phyloP scores from a whole-genome alignment of 305 asterid species.

The Plantago coronopus region DNA sequence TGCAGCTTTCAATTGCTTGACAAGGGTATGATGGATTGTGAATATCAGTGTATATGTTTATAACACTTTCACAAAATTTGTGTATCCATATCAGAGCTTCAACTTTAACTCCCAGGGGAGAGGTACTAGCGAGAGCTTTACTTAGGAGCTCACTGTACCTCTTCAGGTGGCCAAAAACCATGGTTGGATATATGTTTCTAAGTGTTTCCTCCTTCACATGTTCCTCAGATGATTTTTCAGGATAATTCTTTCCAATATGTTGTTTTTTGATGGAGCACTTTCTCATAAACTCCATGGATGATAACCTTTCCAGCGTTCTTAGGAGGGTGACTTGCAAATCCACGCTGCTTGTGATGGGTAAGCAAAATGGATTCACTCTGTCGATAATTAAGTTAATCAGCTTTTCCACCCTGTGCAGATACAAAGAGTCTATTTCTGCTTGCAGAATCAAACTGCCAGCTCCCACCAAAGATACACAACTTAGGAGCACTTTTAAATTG shows the following conservation, averaged over 20 bases:
- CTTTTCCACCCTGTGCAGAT: conserved; percentile 58
- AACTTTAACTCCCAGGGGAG: conserved; percentile 79
- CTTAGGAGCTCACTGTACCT: conserved; percentile 55
- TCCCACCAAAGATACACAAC: conserved; percentile 55
- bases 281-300: conserved; percentile 59
- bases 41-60: conserved; percentile 35
- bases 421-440: conserved; percentile 43
- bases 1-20: conserved; percentile 63
- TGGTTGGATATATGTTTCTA: conserved; percentile 39
- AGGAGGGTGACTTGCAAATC: conserved; percentile 71
- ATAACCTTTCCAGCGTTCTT: conserved; percentile 65
- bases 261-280: conserved; percentile 54
- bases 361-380: conserved; percentile 57
- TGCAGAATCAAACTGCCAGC: conserved; percentile 41
- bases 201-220: conserved; percentile 41
- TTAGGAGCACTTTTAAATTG: conserved; percentile 67
- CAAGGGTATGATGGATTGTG: conserved; percentile 56
- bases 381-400: conserved; percentile 45
- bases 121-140: conserved; percentile 58
- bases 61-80: conserved; percentile 62
- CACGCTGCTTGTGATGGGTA: conserved; percentile 50
- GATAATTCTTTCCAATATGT: conserved; percentile 33
- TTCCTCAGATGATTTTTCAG: conserved; percentile 34
- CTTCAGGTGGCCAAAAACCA: conserved; percentile 58
- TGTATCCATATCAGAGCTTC: conserved; percentile 79